These are phyloP conservation scores for Rhodomyrtus tomentosa DNA, from an alignment of 345 rosid genomes.

Conservation along the genomic window DNA sequence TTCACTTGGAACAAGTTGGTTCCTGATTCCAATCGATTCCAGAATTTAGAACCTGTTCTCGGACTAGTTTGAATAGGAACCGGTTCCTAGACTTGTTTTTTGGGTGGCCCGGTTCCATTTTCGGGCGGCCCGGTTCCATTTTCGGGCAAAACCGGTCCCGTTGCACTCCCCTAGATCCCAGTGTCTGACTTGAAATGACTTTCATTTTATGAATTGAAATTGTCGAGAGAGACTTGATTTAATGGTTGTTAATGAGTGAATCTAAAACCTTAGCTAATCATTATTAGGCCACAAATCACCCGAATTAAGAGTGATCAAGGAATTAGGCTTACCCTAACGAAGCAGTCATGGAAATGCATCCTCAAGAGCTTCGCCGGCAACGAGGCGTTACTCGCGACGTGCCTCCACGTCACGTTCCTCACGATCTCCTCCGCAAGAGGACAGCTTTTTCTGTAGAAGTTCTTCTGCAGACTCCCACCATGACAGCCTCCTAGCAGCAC, in stretches of 20 bases:
- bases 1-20: too few relatives aligned
- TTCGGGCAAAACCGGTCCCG: too few relatives aligned
- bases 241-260: background rate
- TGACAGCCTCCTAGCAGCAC: constrained; percentile 1
- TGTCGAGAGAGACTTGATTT: background rate
- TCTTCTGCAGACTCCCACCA: constrained; percentile 11
- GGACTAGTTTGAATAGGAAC: too few relatives aligned
- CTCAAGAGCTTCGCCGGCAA: constrained; percentile 26
- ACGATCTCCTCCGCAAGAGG: constrained; percentile 24
- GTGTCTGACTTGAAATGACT: background rate
- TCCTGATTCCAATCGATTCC: too few relatives aligned
- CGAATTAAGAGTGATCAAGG: background rate
- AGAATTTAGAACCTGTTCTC: too few relatives aligned
- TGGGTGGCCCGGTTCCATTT: too few relatives aligned
- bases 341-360: constrained; percentile 49
- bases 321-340: constrained; percentile 19
- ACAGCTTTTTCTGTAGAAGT: constrained; percentile 20
- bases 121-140: too few relatives aligned
- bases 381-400: constrained; percentile 10
- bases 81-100: too few relatives aligned
- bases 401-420: constrained; percentile 6
- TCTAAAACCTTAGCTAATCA: background rate
- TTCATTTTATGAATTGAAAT: background rate
- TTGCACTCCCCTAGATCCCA: too few relatives aligned
- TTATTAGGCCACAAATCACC: background rate